Evolutionary conservation across 495 filamentous ascomycete genomes (phyloP), one percentile per base, ranked within the genome.

Genomic region (Penicillium canariense): DNA sequence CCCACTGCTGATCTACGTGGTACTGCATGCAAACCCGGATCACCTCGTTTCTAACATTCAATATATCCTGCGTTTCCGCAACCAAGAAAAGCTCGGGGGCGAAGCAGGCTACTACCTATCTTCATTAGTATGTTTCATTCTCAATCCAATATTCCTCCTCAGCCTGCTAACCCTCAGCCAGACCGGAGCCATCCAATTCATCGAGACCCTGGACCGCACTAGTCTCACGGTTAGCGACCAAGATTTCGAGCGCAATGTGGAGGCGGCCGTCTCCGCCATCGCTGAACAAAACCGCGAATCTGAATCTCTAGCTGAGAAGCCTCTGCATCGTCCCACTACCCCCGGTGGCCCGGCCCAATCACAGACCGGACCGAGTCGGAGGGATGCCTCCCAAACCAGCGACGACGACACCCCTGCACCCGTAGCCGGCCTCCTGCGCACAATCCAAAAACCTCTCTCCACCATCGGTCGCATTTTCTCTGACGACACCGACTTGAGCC

Each of bases 81-180:
- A 97, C 61, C 95, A 96, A 68, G 95, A 99, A 31, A 99, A 97
- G 64, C 82, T 97, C 0, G 88, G 88, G 38, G 94, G 94, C 5
- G 94, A 99, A 75, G 93, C 95, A 17, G 94, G 94, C 17, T 99
- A 99, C 67, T 99, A 99, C 68, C 79, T 97, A 26, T 97, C 93
- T 28, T 97, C 93, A n/a, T 74, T 98, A 68, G 90, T 93, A 72
- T 63, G 65, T 55, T 42, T 26, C 18, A 17, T 20, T 30, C 14
- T 14, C 14, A 28, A 14, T 31, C 23, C 7, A 0, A 1, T 18
- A 18, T 12, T 46, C 26, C 10, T 11, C 18, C 12, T 20, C 17
- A 30, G 46, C 11, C 5, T 30, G 42, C 50, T 63, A 35, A 67
- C 54, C 30, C 47, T 48, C 28, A 3, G 0, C 9, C 54, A 95